A percentile compares a stretch with the other conserved stretches of the same genome.
Evolutionary conservation across 177 flowering plant genomes (phyloP).

Genomic region (Vitis hybrid): DNA sequence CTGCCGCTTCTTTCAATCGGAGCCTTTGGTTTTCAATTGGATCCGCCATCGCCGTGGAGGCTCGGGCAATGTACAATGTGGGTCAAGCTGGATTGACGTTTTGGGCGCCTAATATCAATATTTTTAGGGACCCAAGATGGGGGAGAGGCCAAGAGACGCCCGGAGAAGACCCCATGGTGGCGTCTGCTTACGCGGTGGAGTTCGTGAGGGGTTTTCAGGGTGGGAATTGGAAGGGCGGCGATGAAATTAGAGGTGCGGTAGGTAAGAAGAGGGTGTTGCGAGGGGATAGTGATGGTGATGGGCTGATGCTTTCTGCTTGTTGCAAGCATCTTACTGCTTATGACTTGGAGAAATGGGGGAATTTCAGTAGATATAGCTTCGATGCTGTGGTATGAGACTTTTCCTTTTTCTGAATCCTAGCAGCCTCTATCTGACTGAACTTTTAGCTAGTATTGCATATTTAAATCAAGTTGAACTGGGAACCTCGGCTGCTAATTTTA

Average conservation of each 20-base stretch:
- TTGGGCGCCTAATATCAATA: constrained; percentile 91
- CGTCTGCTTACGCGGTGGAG: constrained; percentile 65
- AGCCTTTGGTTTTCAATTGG: constrained; percentile 64
- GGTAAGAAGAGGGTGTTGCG: constrained; percentile 33
- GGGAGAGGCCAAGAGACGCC: constrained; percentile 99
- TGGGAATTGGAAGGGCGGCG: constrained; percentile 13
- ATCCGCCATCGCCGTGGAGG: constrained; percentile 61
- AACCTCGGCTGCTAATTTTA: not conserved
- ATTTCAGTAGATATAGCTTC: constrained; percentile 70
- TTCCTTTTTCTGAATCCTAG: not conserved
- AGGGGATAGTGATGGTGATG: constrained; percentile 23
- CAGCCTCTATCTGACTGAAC: too few relatives aligned
- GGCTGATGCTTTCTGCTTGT: constrained; percentile 88
- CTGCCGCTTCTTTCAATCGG: constrained; percentile 69
- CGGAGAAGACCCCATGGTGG: constrained; percentile 89
- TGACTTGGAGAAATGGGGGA: constrained; percentile 87
- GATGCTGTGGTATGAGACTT: constrained; percentile 70
- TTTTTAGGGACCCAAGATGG: constrained; percentile 99
- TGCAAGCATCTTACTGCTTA: constrained; percentile 94
- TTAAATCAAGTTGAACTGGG: too few relatives aligned
- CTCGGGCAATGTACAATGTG: constrained; percentile 75
- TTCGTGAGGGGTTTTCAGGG: constrained; percentile 87
- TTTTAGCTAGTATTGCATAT: too few relatives aligned
- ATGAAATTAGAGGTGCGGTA: constrained; percentile 12
- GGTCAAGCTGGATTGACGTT: constrained; percentile 93